Evolutionary conservation across 371 early-diverging fungal genomes (phyloP).

Genomic region (Phascolomyces articulosus): DNA sequence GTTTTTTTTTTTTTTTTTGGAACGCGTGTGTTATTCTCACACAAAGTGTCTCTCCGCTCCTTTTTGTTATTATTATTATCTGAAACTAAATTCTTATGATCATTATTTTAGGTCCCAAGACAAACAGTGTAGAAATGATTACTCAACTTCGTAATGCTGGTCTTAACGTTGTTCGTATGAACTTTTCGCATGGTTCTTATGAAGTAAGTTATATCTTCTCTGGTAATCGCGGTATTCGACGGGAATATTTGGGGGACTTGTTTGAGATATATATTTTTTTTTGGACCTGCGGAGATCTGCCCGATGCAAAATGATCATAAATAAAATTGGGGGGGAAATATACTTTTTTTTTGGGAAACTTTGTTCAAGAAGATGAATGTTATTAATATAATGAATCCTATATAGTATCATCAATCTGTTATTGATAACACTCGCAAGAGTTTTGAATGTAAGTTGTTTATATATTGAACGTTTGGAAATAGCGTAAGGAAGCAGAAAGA

Average conservation of each 20-base stretch:
- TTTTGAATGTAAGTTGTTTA: slow-evolving; percentile 36
- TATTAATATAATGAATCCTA: no score
- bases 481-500: background rate
- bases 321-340: background rate
- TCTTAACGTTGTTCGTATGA: slow-evolving; percentile 95
- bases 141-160: slow-evolving; percentile 89
- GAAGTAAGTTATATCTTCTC: slow-evolving; percentile 55
- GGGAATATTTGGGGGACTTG: slow-evolving; percentile 10
- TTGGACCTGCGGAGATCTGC: slow-evolving; percentile 1
- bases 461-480: no score
- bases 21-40: background rate
- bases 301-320: background rate
- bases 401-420: slow-evolving; percentile 89
- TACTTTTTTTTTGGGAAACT: background rate
- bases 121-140: slow-evolving; percentile 85
- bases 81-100: background rate
- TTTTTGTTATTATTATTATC: no score
- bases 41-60: background rate
- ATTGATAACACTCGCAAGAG: slow-evolving; percentile 79
- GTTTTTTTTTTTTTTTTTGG: background rate
- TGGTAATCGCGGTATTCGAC: slow-evolving; percentile 16
- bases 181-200: slow-evolving; percentile 94
- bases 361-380: no score
- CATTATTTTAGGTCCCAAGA: slow-evolving; percentile 69
- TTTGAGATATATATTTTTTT: background rate